Base-by-base conservation (phyloP, 2,329 filamentous ascomycete species). In the Ophiognomonia clavigignenti-juglandacearum region DNA sequence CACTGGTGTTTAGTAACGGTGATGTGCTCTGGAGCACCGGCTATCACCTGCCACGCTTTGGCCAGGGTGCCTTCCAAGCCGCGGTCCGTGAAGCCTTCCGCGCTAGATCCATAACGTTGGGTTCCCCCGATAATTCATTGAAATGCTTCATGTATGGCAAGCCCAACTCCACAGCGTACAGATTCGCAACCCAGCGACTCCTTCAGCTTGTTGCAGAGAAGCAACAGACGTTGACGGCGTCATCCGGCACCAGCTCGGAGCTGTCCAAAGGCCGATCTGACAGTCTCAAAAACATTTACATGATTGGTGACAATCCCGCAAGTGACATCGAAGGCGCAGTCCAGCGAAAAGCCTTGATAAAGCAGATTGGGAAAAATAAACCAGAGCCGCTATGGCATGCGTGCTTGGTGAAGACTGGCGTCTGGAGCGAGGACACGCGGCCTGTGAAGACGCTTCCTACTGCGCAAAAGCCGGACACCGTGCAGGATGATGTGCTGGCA, bases 271-370 rank as follows among this genome's bases (percentile, higher is more conserved):
- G n/a, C n/a, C n/a, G n/a, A n/a, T n/a, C n/a, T n/a, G n/a, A n/a
- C n/a, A 18, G 14, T n/a, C 65, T 96, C 46, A 73, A 75, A 58
- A 78, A 76, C 36, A 90, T 97, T 10, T 97, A 95, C 67, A 97
- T 97, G 92, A 80, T 97, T 35, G 93, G 93, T 6, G 87, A 92
- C 60, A 92, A 92, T 59, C 86, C 87, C 5, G 88, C 88, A 61
- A 93, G 86, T 56, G 93, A 98, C 63, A 96, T 98, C 55, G 73
- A 80, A 5, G 93, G 93, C 6, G 91, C 88, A 18, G 95, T 95
- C 61, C 75, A 78, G 38, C 96, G 86, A 60, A 60, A 70, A 37
- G 87, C 85, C 53, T 14, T 18, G 4, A 3, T 5, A 4, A 6
- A 4, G 16, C 16, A 19, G 13, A 7, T 14, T 4, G 6, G 9